Evolutionary conservation across 148 eudicot species (phyloP).

Genomic region (Chenopodium berlandieri): DNA sequence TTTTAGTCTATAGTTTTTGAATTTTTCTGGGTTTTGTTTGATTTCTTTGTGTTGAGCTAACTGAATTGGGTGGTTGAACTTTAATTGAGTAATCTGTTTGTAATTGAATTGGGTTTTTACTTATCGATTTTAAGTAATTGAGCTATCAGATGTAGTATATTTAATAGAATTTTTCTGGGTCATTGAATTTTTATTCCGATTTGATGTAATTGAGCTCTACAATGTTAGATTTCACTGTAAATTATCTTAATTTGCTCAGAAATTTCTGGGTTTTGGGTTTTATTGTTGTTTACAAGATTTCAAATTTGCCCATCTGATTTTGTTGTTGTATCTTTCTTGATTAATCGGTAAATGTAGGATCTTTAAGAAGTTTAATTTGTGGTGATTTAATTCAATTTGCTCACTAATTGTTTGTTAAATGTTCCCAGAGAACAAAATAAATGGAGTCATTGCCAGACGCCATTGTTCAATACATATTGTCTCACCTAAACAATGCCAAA

Average conservation of each 20-base stretch:
- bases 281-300: not conserved
- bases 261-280: constrained; percentile 6
- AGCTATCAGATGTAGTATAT: not conserved
- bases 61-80: not conserved
- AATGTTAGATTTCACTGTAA: not conserved
- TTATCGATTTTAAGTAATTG: not conserved
- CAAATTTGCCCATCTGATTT: not conserved
- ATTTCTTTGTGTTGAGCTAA: not conserved
- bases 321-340: not conserved
- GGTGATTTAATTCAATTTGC: not conserved
- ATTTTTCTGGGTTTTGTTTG: not conserved
- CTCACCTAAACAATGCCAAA: constrained; percentile 67
- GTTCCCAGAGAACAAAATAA: constrained; percentile 31
- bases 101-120: not conserved
- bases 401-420: constrained; percentile 35
- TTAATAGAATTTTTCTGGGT: not conserved
- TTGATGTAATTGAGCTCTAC: not conserved
- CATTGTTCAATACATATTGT: constrained; percentile 67
- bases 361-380: not conserved
- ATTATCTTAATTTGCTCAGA: not conserved
- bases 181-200: not conserved
- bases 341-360: not conserved
- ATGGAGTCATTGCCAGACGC: constrained; percentile 89
- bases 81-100: not conserved
- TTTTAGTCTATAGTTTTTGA: not conserved